Base-by-base conservation (phyloP, 768 basidiomycete species). In the Cystofilobasidium ferigula region DNA sequence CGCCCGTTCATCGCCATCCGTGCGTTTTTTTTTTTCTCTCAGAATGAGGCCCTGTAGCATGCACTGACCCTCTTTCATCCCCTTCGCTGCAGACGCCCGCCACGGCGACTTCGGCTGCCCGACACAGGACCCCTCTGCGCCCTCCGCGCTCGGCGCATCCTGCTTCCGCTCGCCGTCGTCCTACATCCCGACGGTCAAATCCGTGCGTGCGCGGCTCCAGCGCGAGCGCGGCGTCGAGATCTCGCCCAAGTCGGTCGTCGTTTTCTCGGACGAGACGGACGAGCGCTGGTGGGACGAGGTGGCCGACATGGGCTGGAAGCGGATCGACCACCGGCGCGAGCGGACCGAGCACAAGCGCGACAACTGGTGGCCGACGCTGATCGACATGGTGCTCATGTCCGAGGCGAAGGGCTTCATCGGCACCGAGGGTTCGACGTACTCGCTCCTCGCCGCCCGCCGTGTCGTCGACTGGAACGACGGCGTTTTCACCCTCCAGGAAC, bases 391-490 rank as follows among this genome's bases (percentile, higher is more conserved):
- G 70, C 28, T 34, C 56, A 35, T 35, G 32, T 13, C 18, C 20
- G 18, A 24, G 20, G n/a, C 20, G 6, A 35, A 57, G 56, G 24
- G 28, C 28, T 22, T 34, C n/a, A 35, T 30, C 9, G 28, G 28
- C 10, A 35, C 56, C 5, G 14, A 10, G 18, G 18, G 30, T 22
- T 26, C 56, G 35, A 35, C 28, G 24, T 28, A 26, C 28, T 57
- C 28, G 28, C 35, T 57, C 24, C 28, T 26, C 10, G 28, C 56
- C 66, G 72, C 70, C 36, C 70, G 71, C 12, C 56, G 38, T 38
- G 60, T n/a, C 20, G 57, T 38, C 30, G 32, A 34, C 14, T 14
- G 30, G n/a, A 22, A 16, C 13, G 14, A 14, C 24, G 62, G 28
- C 9, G 6, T 35, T 16, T 28, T 24, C 18, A 45, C 16, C 32